These are phyloP conservation scores for Corynascus novoguineensis DNA, from an alignment of 495 filamentous ascomycete genomes.

Conservation along the genomic window DNA sequence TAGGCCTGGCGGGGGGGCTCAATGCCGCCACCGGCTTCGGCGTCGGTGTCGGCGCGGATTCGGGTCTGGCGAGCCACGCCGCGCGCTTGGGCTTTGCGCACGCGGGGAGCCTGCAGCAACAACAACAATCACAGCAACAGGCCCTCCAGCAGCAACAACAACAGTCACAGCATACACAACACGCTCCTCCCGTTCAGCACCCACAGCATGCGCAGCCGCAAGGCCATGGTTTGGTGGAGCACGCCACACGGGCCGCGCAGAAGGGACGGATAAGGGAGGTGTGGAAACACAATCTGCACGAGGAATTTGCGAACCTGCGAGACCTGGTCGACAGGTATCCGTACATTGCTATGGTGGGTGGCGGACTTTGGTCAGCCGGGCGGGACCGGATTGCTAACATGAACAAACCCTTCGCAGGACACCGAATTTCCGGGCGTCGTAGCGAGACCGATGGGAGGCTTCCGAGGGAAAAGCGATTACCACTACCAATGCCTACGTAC, in stretches of 20 bases:
- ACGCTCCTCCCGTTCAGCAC: conserved; percentile 21
- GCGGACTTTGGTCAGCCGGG: neutral
- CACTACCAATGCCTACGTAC: conserved; percentile 97
- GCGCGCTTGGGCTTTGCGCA: conserved; percentile 81
- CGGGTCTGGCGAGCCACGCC: conserved; percentile 82
- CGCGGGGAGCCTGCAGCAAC: conserved; percentile 67
- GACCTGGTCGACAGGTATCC: conserved; percentile 81
- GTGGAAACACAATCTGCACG: conserved; percentile 84
- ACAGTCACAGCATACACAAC: conserved; percentile 36
- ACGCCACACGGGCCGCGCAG: conserved; percentile 34
- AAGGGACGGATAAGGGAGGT: conserved; percentile 87
- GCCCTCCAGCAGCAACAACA: conserved; percentile 33
- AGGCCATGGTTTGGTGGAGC: conserved; percentile 43
- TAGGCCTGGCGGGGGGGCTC: conserved; percentile 51
- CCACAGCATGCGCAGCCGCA: conserved; percentile 47
- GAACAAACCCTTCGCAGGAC: conserved; percentile 58
- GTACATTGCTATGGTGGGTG: conserved; percentile 87
- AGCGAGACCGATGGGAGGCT: conserved; percentile 87
- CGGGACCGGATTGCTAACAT: neutral
- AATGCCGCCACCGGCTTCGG: conserved; percentile 44
- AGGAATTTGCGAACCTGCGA: conserved; percentile 78
- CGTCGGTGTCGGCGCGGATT: conserved; percentile 61
- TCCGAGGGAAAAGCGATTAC: conserved; percentile 90
- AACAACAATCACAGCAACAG: conserved; percentile 42
- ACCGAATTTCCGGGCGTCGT: conserved; percentile 97